Percentiles rank a stretch among this genome's conserved stretches.
Conservation (phyloP, 768 basidiomycete species). For the Rhizopogon rudus region DNA sequence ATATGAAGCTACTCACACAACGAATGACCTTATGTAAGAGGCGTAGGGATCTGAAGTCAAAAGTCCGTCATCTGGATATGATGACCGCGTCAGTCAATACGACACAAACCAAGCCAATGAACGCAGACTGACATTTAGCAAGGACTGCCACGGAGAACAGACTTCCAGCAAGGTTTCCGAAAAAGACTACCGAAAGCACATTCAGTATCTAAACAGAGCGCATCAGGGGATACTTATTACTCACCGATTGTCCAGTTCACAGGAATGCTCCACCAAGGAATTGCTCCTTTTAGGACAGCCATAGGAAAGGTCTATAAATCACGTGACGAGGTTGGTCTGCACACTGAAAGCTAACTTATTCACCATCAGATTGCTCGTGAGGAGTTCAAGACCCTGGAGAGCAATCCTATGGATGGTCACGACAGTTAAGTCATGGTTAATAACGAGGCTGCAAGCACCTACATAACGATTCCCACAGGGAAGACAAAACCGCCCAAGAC, state of each 20-base stretch:
- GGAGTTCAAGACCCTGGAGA: slow-evolving; percentile 61
- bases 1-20: slow-evolving; percentile 42
- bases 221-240: slow-evolving; percentile 6
- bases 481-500: slow-evolving; percentile 67
- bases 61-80: slow-evolving; percentile 49
- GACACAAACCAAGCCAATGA: neutral
- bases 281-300: slow-evolving; percentile 52
- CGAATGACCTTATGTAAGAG: slow-evolving; percentile 46
- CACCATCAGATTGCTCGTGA: slow-evolving; percentile 79
- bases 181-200: slow-evolving; percentile 41
- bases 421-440: neutral
- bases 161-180: slow-evolving; percentile 65
- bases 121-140: slow-evolving; percentile 47
- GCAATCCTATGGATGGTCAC: slow-evolving; percentile 50
- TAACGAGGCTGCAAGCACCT: slow-evolving; percentile 6
- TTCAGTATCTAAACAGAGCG: neutral
- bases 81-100: neutral
- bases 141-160: slow-evolving; percentile 66
- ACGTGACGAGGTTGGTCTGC: neutral
- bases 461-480: slow-evolving; percentile 77
- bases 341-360: neutral
- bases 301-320: slow-evolving; percentile 57
- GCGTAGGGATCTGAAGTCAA: slow-evolving; percentile 55
- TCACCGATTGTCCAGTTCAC: slow-evolving; percentile 67
- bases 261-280: slow-evolving; percentile 68